Evolutionary conservation across 2,329 filamentous ascomycete genomes (phyloP), one percentile per base, ranked within the genome.

Genomic region (Leptodontidium sp.): DNA sequence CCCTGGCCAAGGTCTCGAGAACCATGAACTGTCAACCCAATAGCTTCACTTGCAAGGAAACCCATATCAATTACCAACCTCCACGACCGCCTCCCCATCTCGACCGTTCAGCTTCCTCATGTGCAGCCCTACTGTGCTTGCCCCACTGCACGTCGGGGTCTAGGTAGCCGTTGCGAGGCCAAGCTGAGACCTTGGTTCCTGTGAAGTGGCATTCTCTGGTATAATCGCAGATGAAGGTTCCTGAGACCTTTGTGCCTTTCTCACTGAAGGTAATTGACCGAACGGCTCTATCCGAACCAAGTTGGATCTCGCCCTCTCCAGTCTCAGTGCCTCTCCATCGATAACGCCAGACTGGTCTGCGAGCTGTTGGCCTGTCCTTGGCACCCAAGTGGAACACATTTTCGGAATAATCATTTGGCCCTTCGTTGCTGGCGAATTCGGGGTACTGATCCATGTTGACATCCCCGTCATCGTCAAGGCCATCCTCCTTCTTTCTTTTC

Each of bases 281-380:
- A n/a, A 69, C 57, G 5, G 14, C 29, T 49, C 52, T 24, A 45
- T 70, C 69, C 17, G 71, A 72, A 15, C 59, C 24, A 3, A 71
- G 38, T 58, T 74, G 62, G 15, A 70, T 72, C 21, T 69, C 70
- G 9, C 70, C 70, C 62, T 75, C 70, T 32, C 71, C 67, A 52
- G 67, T 73, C 26, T 74, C 73, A n/a, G 40, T 24, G 1, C 72
- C 70, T 21, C 73, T 63, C 73, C 74, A 74, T 32, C 70, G 59
- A 53, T 72, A 73, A 32, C 40, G 32, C 68, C 71, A 75, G 4
- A 69, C 72, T 53, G 68, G 64, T n/a, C 66, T 53, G 38, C 68
- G 58, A 32, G 68, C 68, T 35, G 73, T 71, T 17, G 66, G 71
- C 24, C 69, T 68, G 14, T 73, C 70, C 24, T 70, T 70, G 2